Conservation (phyloP, 2,329 filamentous ascomycete species). For the Penicillium sp. region DNA sequence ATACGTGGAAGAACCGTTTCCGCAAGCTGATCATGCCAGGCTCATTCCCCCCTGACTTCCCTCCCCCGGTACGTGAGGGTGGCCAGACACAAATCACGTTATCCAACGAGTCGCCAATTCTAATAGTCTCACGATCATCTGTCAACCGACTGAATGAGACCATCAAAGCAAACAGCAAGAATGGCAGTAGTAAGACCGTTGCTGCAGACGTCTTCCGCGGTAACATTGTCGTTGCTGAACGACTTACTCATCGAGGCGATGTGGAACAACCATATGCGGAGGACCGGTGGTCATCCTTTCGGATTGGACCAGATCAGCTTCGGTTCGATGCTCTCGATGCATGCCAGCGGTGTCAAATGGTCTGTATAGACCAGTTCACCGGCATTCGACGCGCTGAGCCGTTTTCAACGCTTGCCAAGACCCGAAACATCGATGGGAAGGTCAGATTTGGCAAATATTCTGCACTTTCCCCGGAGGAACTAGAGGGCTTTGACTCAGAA, state of each 20-base stretch:
- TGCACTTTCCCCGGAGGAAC: constrained; percentile 39
- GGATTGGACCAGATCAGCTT: constrained; percentile 53
- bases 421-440: constrained; percentile 75
- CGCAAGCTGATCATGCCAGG: constrained; percentile 47
- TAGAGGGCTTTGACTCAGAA: constrained; percentile 14
- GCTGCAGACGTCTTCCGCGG: constrained; percentile 77
- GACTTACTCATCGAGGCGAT: constrained; percentile 42
- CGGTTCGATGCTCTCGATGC: constrained; percentile 66
- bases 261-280: constrained; percentile 67
- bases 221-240: constrained; percentile 72
- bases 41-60: constrained; percentile 49
- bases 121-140: constrained; percentile 77
- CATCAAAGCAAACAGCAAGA: constrained; percentile 59
- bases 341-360: constrained; percentile 91
- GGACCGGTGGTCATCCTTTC: constrained; percentile 70
- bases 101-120: constrained; percentile 90
- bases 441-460: constrained; percentile 85
- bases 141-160: constrained; percentile 72
- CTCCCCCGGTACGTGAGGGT: constrained; percentile 51
- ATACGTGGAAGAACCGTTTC: constrained; percentile 21
- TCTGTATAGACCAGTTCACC: constrained; percentile 85
- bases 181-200: constrained; percentile 57
- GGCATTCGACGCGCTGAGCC: constrained; percentile 78
- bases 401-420: constrained; percentile 83
- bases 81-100: constrained; percentile 61